Evolutionary conservation across 495 filamentous ascomycete species (phyloP).

Genomic region (Parachaetomium inaequale): DNA sequence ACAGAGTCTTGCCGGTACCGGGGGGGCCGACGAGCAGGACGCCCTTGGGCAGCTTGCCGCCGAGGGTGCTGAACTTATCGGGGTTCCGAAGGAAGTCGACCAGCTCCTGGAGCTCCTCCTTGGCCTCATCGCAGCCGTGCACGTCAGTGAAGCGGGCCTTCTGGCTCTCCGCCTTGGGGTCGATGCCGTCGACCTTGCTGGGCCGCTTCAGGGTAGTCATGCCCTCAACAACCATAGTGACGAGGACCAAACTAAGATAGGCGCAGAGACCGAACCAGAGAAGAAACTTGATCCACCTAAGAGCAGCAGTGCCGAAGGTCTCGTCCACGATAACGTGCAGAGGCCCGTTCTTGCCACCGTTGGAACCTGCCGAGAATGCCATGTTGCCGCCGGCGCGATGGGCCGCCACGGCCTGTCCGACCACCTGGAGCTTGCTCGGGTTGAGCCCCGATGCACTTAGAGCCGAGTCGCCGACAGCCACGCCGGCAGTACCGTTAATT

Average conservation of each 20-base stretch:
- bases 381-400: conserved; percentile 64
- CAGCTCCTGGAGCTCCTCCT: conserved; percentile 94
- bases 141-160: conserved; percentile 90
- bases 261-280: conserved; percentile 69
- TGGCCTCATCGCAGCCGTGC: conserved; percentile 95
- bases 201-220: conserved; percentile 75
- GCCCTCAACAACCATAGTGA: conserved; percentile 76
- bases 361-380: conserved; percentile 41
- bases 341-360: conserved; percentile 70
- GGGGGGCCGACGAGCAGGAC: conserved; percentile 93
- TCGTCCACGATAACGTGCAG: conserved; percentile 97
- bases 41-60: conserved; percentile 95
- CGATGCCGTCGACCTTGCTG: conserved; percentile 60
- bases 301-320: conserved; percentile 67
- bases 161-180: conserved; percentile 86
- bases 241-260: conserved; percentile 68
- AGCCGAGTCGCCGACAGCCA: conserved; percentile 33
- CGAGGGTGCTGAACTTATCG: conserved; percentile 82
- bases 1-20: conserved; percentile 96
- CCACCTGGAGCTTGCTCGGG: conserved; percentile 58
- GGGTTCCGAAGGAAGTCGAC: conserved; percentile 95
- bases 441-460: conserved; percentile 23
- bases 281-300: conserved; percentile 87
- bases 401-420: conserved; percentile 84
- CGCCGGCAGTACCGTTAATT: conserved; percentile 48